phyloP scores from a whole-genome alignment of 495 filamentous ascomycete genomes.

The Lindgomyces ingoldianus region DNA sequence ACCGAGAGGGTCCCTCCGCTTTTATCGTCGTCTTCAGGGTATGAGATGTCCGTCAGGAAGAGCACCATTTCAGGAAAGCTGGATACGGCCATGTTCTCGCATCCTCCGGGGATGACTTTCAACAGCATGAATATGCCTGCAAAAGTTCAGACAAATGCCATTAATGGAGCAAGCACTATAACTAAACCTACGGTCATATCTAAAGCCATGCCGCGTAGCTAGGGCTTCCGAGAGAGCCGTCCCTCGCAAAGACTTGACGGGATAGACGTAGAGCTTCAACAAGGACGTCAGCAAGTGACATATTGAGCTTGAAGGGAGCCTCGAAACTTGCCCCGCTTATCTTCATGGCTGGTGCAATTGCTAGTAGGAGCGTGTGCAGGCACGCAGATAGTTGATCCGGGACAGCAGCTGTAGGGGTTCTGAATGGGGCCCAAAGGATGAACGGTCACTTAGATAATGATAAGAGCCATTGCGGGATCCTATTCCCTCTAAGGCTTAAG shows the following conservation, averaged over 20 bases:
- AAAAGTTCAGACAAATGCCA: not conserved
- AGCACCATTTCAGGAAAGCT: constrained; percentile 65
- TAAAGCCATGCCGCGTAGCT: constrained; percentile 67
- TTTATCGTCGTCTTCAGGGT: constrained; percentile 36
- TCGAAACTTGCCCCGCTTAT: constrained; percentile 49
- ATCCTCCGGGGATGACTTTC: constrained; percentile 16
- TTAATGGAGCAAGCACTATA: constrained; percentile 19
- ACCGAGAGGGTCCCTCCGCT: constrained; percentile 54
- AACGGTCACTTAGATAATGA: not conserved
- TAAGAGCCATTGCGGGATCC: not conserved
- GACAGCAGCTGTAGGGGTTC: too few relatives aligned
- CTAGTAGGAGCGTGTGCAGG: not conserved
- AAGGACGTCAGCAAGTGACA: not conserved
- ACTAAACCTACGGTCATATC: constrained; percentile 78
- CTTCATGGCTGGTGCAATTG: constrained; percentile 40
- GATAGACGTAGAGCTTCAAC: constrained; percentile 76
- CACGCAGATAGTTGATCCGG: not conserved
- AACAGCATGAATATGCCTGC: constrained; percentile 29
- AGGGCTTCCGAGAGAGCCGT: constrained; percentile 57
- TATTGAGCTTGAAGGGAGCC: not conserved
- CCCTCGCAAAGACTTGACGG: constrained; percentile 80
- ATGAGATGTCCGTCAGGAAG: constrained; percentile 62
- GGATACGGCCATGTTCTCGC: constrained; percentile 66
- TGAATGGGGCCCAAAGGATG: not conserved
- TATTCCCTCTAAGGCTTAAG: too few relatives aligned